A percentile compares a stretch with the other conserved stretches of the same genome.
phyloP scores from a whole-genome alignment of 2,329 filamentous ascomycete genomes.

The Xylariomycetidae sp. region DNA sequence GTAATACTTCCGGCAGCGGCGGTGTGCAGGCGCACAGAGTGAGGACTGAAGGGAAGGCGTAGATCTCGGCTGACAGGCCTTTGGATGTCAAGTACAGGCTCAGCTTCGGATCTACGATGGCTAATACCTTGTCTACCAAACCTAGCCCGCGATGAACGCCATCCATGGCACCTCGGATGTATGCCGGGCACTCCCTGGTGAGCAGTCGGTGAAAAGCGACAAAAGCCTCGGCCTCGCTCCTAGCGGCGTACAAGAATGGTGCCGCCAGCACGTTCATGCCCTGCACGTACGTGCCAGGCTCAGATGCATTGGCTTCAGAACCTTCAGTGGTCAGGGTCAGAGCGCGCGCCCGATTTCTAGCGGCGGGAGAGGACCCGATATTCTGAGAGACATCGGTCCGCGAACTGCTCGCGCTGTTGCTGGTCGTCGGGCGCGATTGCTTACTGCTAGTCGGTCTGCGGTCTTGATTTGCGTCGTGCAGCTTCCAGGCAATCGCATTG shows the following conservation, averaged over 20 bases:
- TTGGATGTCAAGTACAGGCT: conserved; percentile 80
- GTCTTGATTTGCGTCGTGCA: conserved; percentile 70
- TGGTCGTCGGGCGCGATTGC: conserved; percentile 24
- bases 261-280: conserved; percentile 98
- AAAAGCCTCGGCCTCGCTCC: conserved; percentile 93
- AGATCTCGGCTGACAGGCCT: conserved; percentile 87
- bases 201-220: conserved; percentile 85
- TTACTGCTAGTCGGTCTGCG: conserved; percentile 27
- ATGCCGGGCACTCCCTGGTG: conserved; percentile 83
- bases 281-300: conserved; percentile 88
- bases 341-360: conserved; percentile 50
- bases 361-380: conserved; percentile 38
- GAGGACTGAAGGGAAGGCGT: conserved; percentile 91
- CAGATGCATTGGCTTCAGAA: conserved; percentile 54
- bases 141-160: conserved; percentile 90
- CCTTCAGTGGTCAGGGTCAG: conserved; percentile 60
- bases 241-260: conserved; percentile 89
- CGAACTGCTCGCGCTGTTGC: conserved; percentile 32
- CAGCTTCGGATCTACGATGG: conserved; percentile 86
- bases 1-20: conserved; percentile 85
- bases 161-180: conserved; percentile 94
- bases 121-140: conserved; percentile 85
- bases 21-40: conserved; percentile 96
- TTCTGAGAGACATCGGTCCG: conserved; percentile 34
- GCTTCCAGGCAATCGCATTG: conserved; percentile 90